Conservation (phyloP, 805 yeast species). For the Pichia insulana region DNA sequence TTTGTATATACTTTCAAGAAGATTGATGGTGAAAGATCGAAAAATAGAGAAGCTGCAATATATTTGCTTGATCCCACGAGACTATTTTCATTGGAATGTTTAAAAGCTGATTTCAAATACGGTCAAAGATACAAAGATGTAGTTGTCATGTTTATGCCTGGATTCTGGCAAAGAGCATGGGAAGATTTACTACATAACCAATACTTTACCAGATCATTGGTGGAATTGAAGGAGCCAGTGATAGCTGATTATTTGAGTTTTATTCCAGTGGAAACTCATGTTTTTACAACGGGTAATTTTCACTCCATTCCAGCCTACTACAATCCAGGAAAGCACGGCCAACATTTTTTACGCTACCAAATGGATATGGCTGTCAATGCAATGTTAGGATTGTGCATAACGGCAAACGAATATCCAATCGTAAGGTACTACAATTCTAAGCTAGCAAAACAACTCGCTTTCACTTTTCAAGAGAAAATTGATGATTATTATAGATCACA, state of each 20-base stretch:
- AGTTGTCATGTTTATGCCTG: slow-evolving; percentile 60
- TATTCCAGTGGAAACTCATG: slow-evolving; percentile 60
- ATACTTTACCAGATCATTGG: slow-evolving; percentile 3
- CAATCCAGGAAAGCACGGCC: slow-evolving; percentile 50
- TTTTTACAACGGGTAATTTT: slow-evolving; percentile 55
- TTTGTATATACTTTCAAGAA: slow-evolving; percentile 23
- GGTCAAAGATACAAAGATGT: slow-evolving; percentile 72
- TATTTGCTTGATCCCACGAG: slow-evolving; percentile 64
- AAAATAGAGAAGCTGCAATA: slow-evolving; percentile 49
- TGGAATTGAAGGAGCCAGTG: slow-evolving; percentile 2
- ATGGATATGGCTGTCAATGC: slow-evolving; percentile 52
- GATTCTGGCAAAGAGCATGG: slow-evolving; percentile 26
- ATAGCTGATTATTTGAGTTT: slow-evolving; percentile 37
- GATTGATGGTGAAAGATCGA: slow-evolving; percentile 25
- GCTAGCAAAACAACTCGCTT: slow-evolving; percentile 50
- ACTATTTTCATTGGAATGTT: slow-evolving; percentile 61
- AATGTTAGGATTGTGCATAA: slow-evolving; percentile 61
- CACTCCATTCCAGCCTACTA: slow-evolving; percentile 67
- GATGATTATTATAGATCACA: slow-evolving; percentile 69
- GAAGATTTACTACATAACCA: slow-evolving; percentile 14
- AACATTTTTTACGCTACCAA: slow-evolving; percentile 50
- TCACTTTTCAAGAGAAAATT: slow-evolving; percentile 56
- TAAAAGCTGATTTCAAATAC: slow-evolving; percentile 60
- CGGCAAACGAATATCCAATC: slow-evolving; percentile 83
- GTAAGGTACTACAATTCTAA: slow-evolving; percentile 63